Evolutionary conservation across 2,329 filamentous ascomycete species (phyloP).

Genomic region (Dactylonectria estremocensis): DNA sequence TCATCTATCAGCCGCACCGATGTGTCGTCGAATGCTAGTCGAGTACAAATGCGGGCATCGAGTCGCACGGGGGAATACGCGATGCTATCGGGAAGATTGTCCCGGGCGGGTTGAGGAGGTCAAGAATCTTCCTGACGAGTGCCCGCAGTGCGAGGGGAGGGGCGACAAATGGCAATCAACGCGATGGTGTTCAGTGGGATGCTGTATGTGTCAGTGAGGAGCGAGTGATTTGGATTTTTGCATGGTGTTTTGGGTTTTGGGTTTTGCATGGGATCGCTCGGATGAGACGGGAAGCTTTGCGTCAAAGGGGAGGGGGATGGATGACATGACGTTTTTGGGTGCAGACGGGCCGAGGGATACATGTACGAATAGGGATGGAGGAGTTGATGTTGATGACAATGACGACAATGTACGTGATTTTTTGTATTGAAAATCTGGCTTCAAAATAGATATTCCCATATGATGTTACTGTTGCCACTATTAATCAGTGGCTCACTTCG

Average conservation of each 20-base stretch:
- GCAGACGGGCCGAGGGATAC: not conserved
- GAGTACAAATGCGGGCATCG: conserved; percentile 57
- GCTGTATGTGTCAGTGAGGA: conserved; percentile 49
- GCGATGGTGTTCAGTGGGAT: conserved; percentile 56
- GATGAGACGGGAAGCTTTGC: conserved; percentile 21
- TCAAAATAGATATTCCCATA: not conserved
- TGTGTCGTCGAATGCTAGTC: conserved; percentile 54
- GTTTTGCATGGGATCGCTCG: conserved; percentile 5
- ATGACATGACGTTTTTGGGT: conserved; percentile 13
- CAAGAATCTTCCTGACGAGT: conserved; percentile 50
- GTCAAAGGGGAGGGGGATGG: conserved; percentile 5
- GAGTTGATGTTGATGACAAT: not conserved
- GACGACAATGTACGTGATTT: conserved; percentile 1
- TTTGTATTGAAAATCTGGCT: conserved; percentile 11
- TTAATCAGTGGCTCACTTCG: not conserved
- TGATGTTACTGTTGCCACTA: not conserved
- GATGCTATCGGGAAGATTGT: conserved; percentile 54
- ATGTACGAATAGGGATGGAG: conserved; percentile 28
- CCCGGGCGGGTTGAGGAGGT: conserved; percentile 51
- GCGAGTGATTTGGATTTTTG: not conserved
- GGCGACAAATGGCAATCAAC: conserved; percentile 50
- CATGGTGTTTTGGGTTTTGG: not conserved
- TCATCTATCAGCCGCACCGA: conserved; percentile 31
- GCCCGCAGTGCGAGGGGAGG: conserved; percentile 54
- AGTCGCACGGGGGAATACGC: conserved; percentile 53